Evolutionary conservation across 345 rosid species (phyloP).

Genomic region (Streptanthus diversifolius): DNA sequence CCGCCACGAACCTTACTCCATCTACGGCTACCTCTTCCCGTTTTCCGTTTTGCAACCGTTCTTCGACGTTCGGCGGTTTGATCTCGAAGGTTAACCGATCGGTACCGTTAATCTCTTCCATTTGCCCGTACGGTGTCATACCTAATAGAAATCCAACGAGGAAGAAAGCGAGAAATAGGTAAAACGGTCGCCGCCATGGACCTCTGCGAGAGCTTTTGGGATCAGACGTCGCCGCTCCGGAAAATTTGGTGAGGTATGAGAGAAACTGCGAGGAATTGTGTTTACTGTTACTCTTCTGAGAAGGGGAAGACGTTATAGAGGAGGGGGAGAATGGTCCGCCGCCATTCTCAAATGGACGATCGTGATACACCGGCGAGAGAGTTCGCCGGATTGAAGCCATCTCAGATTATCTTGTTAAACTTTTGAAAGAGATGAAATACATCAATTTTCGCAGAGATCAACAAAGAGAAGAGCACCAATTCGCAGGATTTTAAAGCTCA

Average conservation of each 20-base stretch:
- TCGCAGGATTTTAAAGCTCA: background rate
- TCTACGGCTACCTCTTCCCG: conserved; percentile 34
- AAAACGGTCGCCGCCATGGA: conserved; percentile 58
- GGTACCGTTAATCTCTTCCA: conserved; percentile 39
- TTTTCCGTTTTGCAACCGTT: conserved; percentile 32
- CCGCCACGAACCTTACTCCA: conserved; percentile 37
- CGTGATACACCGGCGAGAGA: conserved; percentile 68
- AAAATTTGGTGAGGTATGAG: conserved; percentile 21
- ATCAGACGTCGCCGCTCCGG: conserved; percentile 25
- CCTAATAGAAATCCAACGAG: conserved; percentile 62
- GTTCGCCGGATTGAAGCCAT: conserved; percentile 96
- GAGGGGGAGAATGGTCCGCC: conserved; percentile 32
- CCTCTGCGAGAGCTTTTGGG: conserved; percentile 45
- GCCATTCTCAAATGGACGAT: conserved; percentile 55
- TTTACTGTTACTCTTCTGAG: conserved; percentile 39
- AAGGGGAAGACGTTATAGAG: conserved; percentile 22
- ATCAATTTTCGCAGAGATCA: background rate
- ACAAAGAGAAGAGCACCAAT: background rate
- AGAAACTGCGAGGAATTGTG: conserved; percentile 38
- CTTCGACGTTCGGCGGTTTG: conserved; percentile 53
- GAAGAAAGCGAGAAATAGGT: conserved; percentile 59
- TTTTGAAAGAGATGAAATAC: background rate
- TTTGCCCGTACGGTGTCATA: conserved; percentile 53
- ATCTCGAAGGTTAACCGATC: conserved; percentile 64
- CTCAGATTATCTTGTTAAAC: conserved; percentile 13